A percentile compares a stretch with the other conserved stretches of the same genome.
These are phyloP conservation scores for Austroboletus eburneus DNA, from an alignment of 768 basidiomycete species.

Conservation along the genomic window DNA sequence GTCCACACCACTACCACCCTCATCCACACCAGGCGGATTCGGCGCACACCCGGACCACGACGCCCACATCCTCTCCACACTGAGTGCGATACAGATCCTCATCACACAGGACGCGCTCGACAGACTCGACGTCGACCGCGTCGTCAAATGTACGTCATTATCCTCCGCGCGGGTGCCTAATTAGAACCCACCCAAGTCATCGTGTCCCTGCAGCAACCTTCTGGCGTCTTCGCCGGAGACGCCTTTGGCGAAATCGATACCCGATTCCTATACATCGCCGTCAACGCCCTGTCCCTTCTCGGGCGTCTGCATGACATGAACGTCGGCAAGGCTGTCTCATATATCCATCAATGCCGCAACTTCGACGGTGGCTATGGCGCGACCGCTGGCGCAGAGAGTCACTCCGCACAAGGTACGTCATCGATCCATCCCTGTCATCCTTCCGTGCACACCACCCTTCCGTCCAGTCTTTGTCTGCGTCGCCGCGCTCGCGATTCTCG, in stretches of 20 bases:
- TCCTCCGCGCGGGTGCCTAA: neutral
- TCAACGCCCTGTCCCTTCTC: conserved; percentile 77
- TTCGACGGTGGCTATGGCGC: conserved; percentile 96
- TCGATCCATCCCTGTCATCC: too few species aligned
- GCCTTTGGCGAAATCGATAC: conserved; percentile 90
- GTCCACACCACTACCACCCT: neutral
- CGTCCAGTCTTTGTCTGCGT: conserved; percentile 86
- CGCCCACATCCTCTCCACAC: conserved; percentile 79
- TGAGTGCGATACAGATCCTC: conserved; percentile 91
- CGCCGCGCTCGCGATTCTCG: conserved; percentile 83
- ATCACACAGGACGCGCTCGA: conserved; percentile 80
- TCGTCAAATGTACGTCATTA: conserved; percentile 62
- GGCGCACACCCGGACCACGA: conserved; percentile 93
- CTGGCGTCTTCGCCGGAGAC: conserved; percentile 90
- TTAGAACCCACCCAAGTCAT: conserved; percentile 52
- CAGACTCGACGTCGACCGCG: conserved; percentile 61
- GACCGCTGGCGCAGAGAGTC: conserved; percentile 82
- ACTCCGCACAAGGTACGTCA: conserved; percentile 77
- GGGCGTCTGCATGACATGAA: conserved; percentile 70
- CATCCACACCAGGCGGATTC: conserved; percentile 64
- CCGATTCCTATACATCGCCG: conserved; percentile 85
- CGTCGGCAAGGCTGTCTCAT: conserved; percentile 59
- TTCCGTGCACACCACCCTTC: neutral
- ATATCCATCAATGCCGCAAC: conserved; percentile 78
- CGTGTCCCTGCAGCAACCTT: conserved; percentile 75